Conservation (phyloP, 495 filamentous ascomycete genomes). For the Bacidia rubella region DNA sequence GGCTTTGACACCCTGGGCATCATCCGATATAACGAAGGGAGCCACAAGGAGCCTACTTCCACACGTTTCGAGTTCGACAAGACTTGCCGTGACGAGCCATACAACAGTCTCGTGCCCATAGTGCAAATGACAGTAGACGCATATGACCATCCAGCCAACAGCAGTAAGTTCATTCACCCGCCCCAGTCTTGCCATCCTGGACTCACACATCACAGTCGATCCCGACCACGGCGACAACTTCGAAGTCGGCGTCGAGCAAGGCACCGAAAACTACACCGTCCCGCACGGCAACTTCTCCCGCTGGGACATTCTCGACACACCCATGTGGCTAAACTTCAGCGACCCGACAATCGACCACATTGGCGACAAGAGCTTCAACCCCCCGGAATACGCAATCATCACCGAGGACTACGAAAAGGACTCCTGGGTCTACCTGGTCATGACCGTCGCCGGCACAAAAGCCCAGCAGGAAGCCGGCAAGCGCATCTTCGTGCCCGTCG, state of each 20-base stretch:
- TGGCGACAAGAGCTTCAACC: constrained; percentile 5
- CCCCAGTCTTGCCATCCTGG: not conserved
- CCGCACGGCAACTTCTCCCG: constrained; percentile 14
- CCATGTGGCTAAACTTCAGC: constrained; percentile 18
- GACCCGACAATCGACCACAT: constrained; percentile 17
- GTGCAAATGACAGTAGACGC: constrained; percentile 6
- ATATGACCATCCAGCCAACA: constrained; percentile 1
- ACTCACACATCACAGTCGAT: constrained; percentile 2
- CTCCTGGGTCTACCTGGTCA: constrained; percentile 15
- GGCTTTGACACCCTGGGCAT: constrained; percentile 8
- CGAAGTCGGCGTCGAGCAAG: constrained; percentile 6
- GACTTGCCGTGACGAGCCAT: constrained; percentile 22
- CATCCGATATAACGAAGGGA: constrained; percentile 7
- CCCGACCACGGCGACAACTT: constrained; percentile 5
- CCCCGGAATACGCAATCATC: constrained; percentile 10
- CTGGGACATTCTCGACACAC: constrained; percentile 14
- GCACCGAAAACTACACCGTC: constrained; percentile 5
- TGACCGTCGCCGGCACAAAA: constrained; percentile 4
- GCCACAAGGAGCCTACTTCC: constrained; percentile 2
- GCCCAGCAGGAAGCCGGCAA: constrained; percentile 3
- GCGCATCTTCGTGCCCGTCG: constrained; percentile 14
- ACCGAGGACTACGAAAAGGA: constrained; percentile 10
- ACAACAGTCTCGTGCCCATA: constrained; percentile 22
- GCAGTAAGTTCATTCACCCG: not conserved
- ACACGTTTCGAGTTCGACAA: constrained; percentile 6